Percentiles rank a stretch among this genome's conserved stretches.
These are phyloP conservation scores for Monosporascus ibericus DNA, from an alignment of 2,329 filamentous ascomycete species.

Conservation along the genomic window DNA sequence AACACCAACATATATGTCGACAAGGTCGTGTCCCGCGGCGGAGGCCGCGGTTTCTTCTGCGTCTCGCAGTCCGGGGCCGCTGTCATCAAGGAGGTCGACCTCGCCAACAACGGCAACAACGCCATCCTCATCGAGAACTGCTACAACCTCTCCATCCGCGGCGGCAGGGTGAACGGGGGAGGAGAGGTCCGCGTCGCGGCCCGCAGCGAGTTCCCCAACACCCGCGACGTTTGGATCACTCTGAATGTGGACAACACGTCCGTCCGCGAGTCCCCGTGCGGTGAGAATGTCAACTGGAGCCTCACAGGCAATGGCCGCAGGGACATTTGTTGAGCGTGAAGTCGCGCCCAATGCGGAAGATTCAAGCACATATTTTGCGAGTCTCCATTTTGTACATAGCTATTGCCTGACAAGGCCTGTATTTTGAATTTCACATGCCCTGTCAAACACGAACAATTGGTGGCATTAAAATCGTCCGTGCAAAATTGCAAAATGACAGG, in stretches of 20 bases:
- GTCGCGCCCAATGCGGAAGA: too few species aligned
- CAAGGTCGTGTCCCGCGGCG: constrained; percentile 48
- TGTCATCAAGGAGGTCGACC: constrained; percentile 41
- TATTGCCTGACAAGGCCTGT: too few species aligned
- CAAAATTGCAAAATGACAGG: too few species aligned
- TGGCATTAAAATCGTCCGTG: too few species aligned
- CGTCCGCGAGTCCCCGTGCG: constrained; percentile 49
- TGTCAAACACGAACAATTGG: too few species aligned
- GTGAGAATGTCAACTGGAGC: constrained; percentile 43
- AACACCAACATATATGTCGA: constrained; percentile 47
- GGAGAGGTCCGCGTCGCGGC: constrained; percentile 50
- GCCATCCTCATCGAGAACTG: constrained; percentile 55
- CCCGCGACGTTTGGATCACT: constrained; percentile 42
- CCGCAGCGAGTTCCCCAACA: constrained; percentile 48
- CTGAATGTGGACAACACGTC: constrained; percentile 42
- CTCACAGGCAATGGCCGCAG: constrained; percentile 38
- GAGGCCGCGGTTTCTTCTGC: constrained; percentile 52
- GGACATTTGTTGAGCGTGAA: constrained; percentile 31
- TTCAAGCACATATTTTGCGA: too few species aligned
- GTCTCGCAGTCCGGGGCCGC: constrained; percentile 50
- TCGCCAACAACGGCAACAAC: constrained; percentile 49
- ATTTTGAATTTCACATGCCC: too few species aligned
- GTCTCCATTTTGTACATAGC: too few species aligned
- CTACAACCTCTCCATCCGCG: constrained; percentile 45
- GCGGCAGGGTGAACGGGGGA: constrained; percentile 46